phyloP scores from a whole-genome alignment of 2,329 filamentous ascomycete species.

The Phaeosphaeriaceae sp. region DNA sequence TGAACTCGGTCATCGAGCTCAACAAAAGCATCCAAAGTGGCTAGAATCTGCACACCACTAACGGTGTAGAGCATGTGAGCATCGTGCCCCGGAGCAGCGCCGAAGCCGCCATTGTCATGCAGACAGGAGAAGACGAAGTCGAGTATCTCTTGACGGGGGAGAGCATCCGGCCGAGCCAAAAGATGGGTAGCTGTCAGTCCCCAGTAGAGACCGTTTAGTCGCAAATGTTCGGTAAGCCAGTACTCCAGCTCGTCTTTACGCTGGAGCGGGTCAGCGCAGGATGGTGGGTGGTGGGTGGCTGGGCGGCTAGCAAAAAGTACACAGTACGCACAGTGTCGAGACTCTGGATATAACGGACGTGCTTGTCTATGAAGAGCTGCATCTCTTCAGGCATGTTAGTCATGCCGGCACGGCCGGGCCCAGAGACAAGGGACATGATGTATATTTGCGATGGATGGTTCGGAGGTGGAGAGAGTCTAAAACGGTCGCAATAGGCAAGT shows the following conservation, averaged over 20 bases:
- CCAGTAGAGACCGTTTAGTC: constrained; percentile 96
- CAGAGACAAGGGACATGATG: constrained; percentile 66
- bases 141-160: constrained; percentile 81
- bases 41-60: constrained; percentile 91
- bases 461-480: too few relatives aligned
- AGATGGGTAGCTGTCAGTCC: constrained; percentile 88
- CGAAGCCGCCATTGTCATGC: constrained; percentile 87
- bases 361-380: constrained; percentile 65
- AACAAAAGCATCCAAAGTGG: constrained; percentile 81
- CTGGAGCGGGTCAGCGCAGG: constrained; percentile 57
- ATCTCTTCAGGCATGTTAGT: constrained; percentile 55
- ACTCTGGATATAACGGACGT: constrained; percentile 92
- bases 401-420: constrained; percentile 60
- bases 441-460: background rate
- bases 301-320: constrained; percentile 24
- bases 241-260: constrained; percentile 95
- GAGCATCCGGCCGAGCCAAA: constrained; percentile 77
- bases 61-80: constrained; percentile 96
- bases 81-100: constrained; percentile 91
- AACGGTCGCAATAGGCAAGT: too few relatives aligned
- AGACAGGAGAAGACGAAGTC: constrained; percentile 96
- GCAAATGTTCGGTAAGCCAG: constrained; percentile 96
- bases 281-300: constrained; percentile 19
- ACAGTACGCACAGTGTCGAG: constrained; percentile 74
- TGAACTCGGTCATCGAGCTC: constrained; percentile 76